phyloP scores from a whole-genome alignment of 2,329 filamentous ascomycete genomes.

The Monosporascus sp. region DNA sequence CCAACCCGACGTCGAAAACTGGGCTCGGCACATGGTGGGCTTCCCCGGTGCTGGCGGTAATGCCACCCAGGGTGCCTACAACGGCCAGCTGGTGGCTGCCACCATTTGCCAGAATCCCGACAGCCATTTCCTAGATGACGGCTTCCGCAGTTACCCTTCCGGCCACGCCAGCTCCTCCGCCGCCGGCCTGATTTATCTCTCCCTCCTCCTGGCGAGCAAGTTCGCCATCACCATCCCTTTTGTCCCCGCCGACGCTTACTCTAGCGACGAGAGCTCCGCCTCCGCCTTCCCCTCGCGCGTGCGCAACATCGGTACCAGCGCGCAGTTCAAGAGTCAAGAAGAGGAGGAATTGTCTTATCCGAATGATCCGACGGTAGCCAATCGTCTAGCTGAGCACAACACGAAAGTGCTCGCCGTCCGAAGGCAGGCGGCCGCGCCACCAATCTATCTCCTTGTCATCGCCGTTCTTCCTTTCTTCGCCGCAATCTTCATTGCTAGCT shows the following conservation, averaged over 20 bases:
- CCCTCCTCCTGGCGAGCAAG: conserved; percentile 81
- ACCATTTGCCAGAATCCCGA: conserved; percentile 69
- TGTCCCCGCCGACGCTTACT: conserved; percentile 45
- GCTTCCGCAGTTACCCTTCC: conserved; percentile 79
- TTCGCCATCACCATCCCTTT: conserved; percentile 71
- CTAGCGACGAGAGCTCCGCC: conserved; percentile 40
- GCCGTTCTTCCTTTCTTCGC: conserved; percentile 66
- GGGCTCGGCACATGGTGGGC: conserved; percentile 57
- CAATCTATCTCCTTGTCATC: conserved; percentile 69
- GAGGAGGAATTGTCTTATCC: conserved; percentile 22
- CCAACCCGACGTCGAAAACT: conserved; percentile 63
- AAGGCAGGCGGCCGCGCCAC: conserved; percentile 74
- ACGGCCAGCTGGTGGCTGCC: conserved; percentile 67
- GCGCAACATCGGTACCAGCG: conserved; percentile 30
- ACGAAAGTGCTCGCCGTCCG: conserved; percentile 49
- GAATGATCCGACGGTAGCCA: conserved; percentile 22
- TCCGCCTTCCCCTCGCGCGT: conserved; percentile 74
- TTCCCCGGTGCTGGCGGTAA: conserved; percentile 22
- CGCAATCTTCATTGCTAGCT: conserved; percentile 77
- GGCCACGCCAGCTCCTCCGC: conserved; percentile 73
- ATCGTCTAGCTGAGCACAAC: conserved; percentile 29
- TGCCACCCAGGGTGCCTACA: conserved; percentile 36
- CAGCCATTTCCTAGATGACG: conserved; percentile 61
- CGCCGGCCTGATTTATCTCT: conserved; percentile 77
- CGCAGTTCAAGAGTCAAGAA: conserved; percentile 26